A percentile compares a stretch with the other conserved stretches of the same genome.
Evolutionary conservation across 1,284 basidiomycete species (phyloP).

Genomic region (Microbotryomycetes sp.): DNA sequence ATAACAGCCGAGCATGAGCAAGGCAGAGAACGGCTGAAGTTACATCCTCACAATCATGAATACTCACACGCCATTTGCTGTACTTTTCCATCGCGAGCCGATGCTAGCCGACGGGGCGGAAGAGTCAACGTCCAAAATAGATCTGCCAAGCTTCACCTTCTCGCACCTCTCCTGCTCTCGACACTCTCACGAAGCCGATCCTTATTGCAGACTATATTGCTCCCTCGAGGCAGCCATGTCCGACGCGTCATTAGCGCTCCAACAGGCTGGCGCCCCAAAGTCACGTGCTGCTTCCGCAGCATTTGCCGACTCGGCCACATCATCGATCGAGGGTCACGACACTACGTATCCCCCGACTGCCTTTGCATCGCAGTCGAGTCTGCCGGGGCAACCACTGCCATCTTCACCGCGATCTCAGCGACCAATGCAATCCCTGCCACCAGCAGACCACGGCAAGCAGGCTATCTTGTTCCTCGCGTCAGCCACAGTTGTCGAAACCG

Average conservation of each 20-base stretch:
- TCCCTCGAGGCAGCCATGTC: background rate
- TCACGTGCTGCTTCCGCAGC: background rate
- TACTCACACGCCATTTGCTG: slow-evolving; percentile 4
- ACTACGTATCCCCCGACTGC: background rate
- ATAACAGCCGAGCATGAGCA: background rate
- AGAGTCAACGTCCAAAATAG: too few relatives aligned
- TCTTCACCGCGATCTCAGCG: background rate
- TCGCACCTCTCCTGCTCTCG: too few relatives aligned
- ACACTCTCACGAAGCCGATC: too few relatives aligned
- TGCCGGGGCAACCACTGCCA: background rate
- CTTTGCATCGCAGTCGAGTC: background rate
- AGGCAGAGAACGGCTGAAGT: background rate
- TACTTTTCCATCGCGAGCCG: slow-evolving; percentile 5
- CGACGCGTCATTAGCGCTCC: background rate
- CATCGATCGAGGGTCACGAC: background rate
- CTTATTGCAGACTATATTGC: too few relatives aligned
- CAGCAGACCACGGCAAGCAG: slow-evolving; percentile 1
- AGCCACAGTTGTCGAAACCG: slow-evolving; percentile 42
- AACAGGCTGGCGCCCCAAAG: background rate
- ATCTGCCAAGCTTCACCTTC: too few relatives aligned
- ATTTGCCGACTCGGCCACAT: background rate
- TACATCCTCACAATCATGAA: background rate
- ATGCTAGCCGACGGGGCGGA: background rate
- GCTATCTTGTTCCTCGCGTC: slow-evolving; percentile 37
- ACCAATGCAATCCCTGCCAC: background rate